Percentiles rank a stretch among this genome's conserved stretches.
Evolutionary conservation across 2,329 filamentous ascomycete genomes (phyloP).

Genomic region (Epichloe brachyelytri): DNA sequence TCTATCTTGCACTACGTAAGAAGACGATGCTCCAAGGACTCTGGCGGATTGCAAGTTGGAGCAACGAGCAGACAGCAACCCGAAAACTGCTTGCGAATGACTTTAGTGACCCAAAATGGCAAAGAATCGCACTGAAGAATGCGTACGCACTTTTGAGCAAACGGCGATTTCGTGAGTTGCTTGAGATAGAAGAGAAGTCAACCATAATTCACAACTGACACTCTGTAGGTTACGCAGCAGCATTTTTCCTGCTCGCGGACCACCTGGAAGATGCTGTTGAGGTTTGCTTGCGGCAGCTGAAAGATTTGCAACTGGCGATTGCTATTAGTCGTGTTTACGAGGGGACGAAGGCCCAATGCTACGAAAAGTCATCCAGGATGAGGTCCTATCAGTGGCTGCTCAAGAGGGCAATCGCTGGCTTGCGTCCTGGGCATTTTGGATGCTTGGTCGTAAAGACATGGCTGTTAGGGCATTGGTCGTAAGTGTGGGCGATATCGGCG

Average conservation of each 20-base stretch:
- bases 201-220: neutral
- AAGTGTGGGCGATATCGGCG: constrained; percentile 21
- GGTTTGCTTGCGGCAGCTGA: constrained; percentile 74
- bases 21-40: constrained; percentile 82
- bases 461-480: constrained; percentile 75
- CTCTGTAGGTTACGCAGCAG: constrained; percentile 69
- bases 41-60: constrained; percentile 90
- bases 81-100: constrained; percentile 76
- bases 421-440: constrained; percentile 91
- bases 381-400: constrained; percentile 64
- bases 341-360: constrained; percentile 65
- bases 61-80: constrained; percentile 73
- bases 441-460: constrained; percentile 69
- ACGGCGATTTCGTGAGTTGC: constrained; percentile 60
- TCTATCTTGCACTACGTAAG: constrained; percentile 82
- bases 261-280: constrained; percentile 74
- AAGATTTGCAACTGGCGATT: constrained; percentile 81
- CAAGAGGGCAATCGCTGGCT: constrained; percentile 84
- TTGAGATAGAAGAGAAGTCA: neutral
- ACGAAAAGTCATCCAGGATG: constrained; percentile 61
- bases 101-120: constrained; percentile 78
- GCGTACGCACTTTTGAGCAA: constrained; percentile 91
- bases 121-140: constrained; percentile 83
- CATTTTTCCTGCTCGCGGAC: constrained; percentile 88
- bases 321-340: constrained; percentile 80